Base-by-base conservation (phyloP, 2,329 filamentous ascomycete genomes). In the Tolypocladium tundrense region DNA sequence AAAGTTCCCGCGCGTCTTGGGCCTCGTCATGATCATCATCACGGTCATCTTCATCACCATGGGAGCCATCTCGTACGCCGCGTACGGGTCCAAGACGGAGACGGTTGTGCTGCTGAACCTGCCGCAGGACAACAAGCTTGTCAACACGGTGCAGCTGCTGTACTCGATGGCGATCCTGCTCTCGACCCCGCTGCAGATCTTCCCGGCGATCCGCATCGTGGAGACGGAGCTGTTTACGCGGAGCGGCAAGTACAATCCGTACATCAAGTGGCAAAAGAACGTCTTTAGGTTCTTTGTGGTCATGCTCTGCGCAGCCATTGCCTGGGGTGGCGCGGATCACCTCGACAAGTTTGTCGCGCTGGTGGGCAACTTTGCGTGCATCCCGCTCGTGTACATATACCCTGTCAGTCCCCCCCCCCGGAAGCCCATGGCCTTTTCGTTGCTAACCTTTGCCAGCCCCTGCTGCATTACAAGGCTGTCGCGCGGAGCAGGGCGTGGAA, bases 181-280 rank as follows among this genome's bases (percentile, higher is more conserved):
- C 13, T 96, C 91, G 41, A 99, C 94, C 0, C 94, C 94, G 7
- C 78, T 99, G 59, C 95, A 99, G 70, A 92, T 99, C 64, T 99
- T 97, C 79, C 94, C 94, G 0, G 94, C 94, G 50, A 97, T 99
- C 67, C 88, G 93, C 69, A 99, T 99, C 68, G 91, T 90, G 40
- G 92, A 96, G 74, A 96, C 96, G 66, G 91, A 91, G 64, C 80
- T 97, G 8, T 99, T 97, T 73, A 96, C 90, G 31, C 83, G 88
- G 69, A 96, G 91, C 61, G 92, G 94, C 65, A 99, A 99, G 75
- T 96, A 97, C 76, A 97, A 97, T 70, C 92, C 91, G 0, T 94
- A 90, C 69, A 96, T 99, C 79, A 99, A 99, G 78, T 99, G 94
- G 94, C 90, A 97, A 80, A 99, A 99, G 85, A 99, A 99, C 66